Evolutionary conservation across 257 asterid species (phyloP).

Genomic region (Nicotiana otophora): DNA sequence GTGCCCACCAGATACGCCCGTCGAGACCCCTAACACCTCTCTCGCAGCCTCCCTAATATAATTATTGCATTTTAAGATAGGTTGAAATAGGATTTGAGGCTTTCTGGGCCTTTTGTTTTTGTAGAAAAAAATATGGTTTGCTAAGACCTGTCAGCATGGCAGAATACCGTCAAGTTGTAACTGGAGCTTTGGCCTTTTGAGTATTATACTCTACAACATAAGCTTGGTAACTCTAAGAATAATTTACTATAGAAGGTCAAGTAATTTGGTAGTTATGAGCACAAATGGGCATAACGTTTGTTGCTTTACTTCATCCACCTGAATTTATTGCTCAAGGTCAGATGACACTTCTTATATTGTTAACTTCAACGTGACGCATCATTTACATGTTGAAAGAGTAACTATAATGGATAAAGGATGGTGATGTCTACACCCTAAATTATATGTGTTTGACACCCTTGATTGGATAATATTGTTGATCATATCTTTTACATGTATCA

Average conservation of each 20-base stretch:
- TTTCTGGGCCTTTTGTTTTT: not conserved
- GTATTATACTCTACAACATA: not conserved
- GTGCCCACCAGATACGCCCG: too few relatives aligned
- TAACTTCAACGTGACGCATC: not conserved
- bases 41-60: too few relatives aligned
- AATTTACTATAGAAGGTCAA: not conserved
- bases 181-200: not conserved
- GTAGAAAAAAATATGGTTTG: not conserved
- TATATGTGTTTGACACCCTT: not conserved
- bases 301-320: not conserved
- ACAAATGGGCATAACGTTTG: not conserved
- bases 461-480: slow-evolving; percentile 7
- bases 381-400: not conserved
- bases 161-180: not conserved
- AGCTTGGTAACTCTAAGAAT: not conserved
- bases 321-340: not conserved
- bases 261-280: not conserved
- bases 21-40: too few relatives aligned
- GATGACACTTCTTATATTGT: not conserved
- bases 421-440: not conserved
- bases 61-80: too few relatives aligned
- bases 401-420: not conserved
- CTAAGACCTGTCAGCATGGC: not conserved
- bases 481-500: slow-evolving; percentile 2
- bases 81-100: not conserved